Evolutionary conservation across 441 rosid genomes (phyloP).

Genomic region (Euphorbia corollata): DNA sequence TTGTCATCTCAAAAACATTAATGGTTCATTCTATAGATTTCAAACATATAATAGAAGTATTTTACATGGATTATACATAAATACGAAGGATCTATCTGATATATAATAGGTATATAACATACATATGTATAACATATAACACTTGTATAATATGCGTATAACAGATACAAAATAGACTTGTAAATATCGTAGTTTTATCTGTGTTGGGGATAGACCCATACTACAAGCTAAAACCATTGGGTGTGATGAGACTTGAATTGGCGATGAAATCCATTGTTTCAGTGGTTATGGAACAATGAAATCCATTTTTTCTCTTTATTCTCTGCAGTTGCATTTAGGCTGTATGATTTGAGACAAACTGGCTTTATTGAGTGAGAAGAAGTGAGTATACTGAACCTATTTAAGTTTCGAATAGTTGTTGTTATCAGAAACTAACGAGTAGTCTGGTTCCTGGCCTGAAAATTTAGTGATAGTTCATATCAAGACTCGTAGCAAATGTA

Average conservation of each 20-base stretch:
- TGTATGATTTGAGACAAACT: constrained; percentile 74
- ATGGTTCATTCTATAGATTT: too few species aligned
- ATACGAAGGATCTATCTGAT: too few species aligned
- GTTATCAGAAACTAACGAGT: background rate
- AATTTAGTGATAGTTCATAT: background rate
- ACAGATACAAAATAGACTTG: too few species aligned
- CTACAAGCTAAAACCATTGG: too few species aligned
- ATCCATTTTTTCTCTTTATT: constrained; percentile 2
- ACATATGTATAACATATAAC: too few species aligned
- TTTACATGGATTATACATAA: too few species aligned
- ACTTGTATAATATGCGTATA: too few species aligned
- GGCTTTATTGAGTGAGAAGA: constrained; percentile 80
- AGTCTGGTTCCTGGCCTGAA: background rate
- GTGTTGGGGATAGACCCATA: too few species aligned
- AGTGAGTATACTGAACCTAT: constrained; percentile 33
- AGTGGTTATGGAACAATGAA: constrained; percentile 83
- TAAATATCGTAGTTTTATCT: too few species aligned
- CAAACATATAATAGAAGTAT: too few species aligned
- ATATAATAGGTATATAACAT: too few species aligned
- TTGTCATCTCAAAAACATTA: too few species aligned
- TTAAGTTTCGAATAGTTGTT: background rate
- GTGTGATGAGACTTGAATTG: constrained; percentile 59
- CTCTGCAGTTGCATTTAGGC: constrained; percentile 72
- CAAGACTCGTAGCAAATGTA: constrained; percentile 3
- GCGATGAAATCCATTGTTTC: constrained; percentile 81